Conservation (phyloP, 2,329 filamentous ascomycete genomes). For the Alternaria triticina region DNA sequence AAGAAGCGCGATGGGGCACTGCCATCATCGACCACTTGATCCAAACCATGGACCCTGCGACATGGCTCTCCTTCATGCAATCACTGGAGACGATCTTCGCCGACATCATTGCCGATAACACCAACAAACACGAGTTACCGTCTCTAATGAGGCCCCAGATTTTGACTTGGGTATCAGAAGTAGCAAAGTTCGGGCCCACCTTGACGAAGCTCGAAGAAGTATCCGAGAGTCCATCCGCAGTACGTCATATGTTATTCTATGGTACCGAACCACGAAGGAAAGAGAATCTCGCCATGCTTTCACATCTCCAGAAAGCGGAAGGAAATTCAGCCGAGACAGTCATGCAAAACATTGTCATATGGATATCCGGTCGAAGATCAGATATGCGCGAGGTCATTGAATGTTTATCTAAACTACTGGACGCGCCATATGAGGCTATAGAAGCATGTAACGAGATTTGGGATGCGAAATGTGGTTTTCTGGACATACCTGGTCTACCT, state of each 20-base stretch:
- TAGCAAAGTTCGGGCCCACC: constrained; percentile 8
- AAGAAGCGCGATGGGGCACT: neutral
- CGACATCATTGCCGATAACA: constrained; percentile 8
- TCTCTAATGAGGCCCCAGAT: constrained; percentile 4
- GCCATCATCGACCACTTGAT: constrained; percentile 22
- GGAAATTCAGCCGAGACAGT: constrained; percentile 20
- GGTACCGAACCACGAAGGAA: constrained; percentile 14
- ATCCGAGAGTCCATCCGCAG: constrained; percentile 5
- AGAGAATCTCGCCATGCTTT: constrained; percentile 22
- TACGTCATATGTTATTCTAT: constrained; percentile 24
- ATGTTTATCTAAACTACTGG: constrained; percentile 16
- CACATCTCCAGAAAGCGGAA: constrained; percentile 14
- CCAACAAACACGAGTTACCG: constrained; percentile 12
- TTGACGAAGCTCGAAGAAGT: constrained; percentile 28
- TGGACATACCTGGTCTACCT: constrained; percentile 19
- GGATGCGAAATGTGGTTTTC: constrained; percentile 23
- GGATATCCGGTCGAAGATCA: constrained; percentile 8
- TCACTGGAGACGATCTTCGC: constrained; percentile 27
- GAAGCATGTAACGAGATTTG: constrained; percentile 32
- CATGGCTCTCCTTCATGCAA: constrained; percentile 32
- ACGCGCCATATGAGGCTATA: constrained; percentile 17
- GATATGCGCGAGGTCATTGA: constrained; percentile 23
- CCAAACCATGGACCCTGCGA: constrained; percentile 20
- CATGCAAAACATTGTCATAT: constrained; percentile 26
- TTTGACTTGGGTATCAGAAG: neutral